phyloP scores from a whole-genome alignment of 2,329 filamentous ascomycete species.

The Nigrospora sphaerica region DNA sequence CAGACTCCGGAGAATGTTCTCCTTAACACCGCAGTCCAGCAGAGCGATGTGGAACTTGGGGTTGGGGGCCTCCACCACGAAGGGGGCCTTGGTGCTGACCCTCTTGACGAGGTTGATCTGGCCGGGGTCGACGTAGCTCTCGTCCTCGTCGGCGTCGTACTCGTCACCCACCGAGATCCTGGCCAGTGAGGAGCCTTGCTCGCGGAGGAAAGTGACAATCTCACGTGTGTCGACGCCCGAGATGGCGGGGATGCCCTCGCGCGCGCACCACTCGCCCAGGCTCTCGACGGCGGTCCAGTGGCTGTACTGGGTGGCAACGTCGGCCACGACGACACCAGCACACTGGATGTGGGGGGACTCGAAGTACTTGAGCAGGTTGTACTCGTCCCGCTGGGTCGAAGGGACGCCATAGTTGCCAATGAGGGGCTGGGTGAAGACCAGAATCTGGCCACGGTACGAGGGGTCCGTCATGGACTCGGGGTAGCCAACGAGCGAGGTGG shows the following conservation, averaged over 20 bases:
- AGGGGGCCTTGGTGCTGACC: slow-evolving; percentile 96
- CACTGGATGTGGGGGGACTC: slow-evolving; percentile 98
- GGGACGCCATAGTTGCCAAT: slow-evolving; percentile 98
- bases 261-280: slow-evolving; percentile 86
- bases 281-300: slow-evolving; percentile 99
- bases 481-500: slow-evolving; percentile 94
- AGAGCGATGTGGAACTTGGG: slow-evolving; percentile 87
- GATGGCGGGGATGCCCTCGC: slow-evolving; percentile 92
- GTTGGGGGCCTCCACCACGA: slow-evolving; percentile 80
- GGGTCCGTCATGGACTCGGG: slow-evolving; percentile 88
- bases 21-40: slow-evolving; percentile 98
- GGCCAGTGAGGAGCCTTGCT: slow-evolving; percentile 93
- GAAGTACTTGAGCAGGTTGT: slow-evolving; percentile 92
- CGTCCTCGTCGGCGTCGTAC: slow-evolving; percentile 97
- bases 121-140: slow-evolving; percentile 89
- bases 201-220: slow-evolving; percentile 91
- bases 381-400: slow-evolving; percentile 74
- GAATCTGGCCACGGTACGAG: slow-evolving; percentile 85
- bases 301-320: slow-evolving; percentile 89
- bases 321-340: slow-evolving; percentile 89
- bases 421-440: slow-evolving; percentile 92
- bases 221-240: slow-evolving; percentile 94
- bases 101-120: slow-evolving; percentile 95
- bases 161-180: slow-evolving; percentile 93
- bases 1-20: slow-evolving; percentile 95